Evolutionary conservation across 2,329 filamentous ascomycete genomes (phyloP), one percentile per base, ranked within the genome.

Genomic region (Teratosphaeriaceae sp.): DNA sequence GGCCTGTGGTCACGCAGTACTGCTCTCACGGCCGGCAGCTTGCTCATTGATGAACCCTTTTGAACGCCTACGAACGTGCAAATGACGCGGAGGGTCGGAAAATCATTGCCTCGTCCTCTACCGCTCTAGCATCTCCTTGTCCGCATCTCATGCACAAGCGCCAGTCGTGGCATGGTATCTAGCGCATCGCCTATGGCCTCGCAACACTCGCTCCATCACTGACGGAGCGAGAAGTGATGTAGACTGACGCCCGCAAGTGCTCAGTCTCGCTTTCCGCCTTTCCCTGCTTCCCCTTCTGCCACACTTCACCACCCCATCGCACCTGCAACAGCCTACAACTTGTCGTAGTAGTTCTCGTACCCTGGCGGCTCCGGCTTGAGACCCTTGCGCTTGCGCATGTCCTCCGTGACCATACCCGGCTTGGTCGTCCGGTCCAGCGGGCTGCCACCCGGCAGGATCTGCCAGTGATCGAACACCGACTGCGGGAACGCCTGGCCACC

Each of bases 341-440:
- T 62, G 58, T 62, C 59, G 57, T 62, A 62, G 57, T 61, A 62
- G 80, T 96, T 94, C 68, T 88, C 87, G 76, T 88, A 83, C 69
- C 84, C 86, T 62, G 92, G 90, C 68, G 96, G 85, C 64, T 88
- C 80, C 66, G 84, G 75, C 88, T 98, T 98, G 79, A 98, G 78
- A 88, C 90, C 92, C 88, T 98, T 98, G 75, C 90, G 87, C 84
- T 96, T 96, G 69, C 92, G 88, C 84, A 94, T 94, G 47, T 84
- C 80, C 67, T 77, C 74, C 61, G 97, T 88, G 62, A 96, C 77
- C 67, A 79, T 71, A 68, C 89, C 92, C 62, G 84, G 79, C 80
- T 89, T 87, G 65, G 80, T 81, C 64, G 81, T 84, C 67, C 72
- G 57, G 73, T 98, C 90, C 65, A 96, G 80, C 59, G 87, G 83